Evolutionary conservation across 305 asterid species (phyloP).

Genomic region (Striga hermonthica): DNA sequence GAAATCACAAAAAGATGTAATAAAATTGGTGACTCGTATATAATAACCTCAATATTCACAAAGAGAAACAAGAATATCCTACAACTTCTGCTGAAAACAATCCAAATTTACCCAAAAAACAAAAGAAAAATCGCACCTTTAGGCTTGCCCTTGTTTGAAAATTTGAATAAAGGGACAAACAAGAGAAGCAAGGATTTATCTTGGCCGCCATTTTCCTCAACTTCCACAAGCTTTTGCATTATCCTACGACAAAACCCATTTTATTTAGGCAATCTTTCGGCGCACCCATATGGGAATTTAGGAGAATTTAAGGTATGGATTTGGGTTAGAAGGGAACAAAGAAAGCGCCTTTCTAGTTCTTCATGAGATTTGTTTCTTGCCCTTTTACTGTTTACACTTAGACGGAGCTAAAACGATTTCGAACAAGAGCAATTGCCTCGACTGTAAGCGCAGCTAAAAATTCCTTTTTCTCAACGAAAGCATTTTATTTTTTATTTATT

Average conservation of each 20-base stretch:
- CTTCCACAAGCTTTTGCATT: constrained; percentile 21
- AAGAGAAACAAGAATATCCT: background rate
- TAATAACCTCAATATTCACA: background rate
- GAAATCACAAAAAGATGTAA: constrained; percentile 15
- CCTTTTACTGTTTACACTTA: constrained; percentile 9
- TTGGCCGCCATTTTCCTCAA: constrained; percentile 36
- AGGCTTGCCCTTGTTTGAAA: constrained; percentile 25
- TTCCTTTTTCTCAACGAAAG: background rate
- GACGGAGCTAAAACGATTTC: background rate
- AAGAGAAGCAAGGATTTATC: constrained; percentile 34
- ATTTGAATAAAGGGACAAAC: constrained; percentile 37
- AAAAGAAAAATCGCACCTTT: constrained; percentile 28
- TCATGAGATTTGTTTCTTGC: constrained; percentile 8
- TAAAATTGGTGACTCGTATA: background rate
- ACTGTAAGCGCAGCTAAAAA: too few species aligned
- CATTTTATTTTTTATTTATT: background rate
- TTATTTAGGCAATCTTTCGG: constrained; percentile 12
- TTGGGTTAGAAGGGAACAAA: background rate
- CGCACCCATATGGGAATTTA: constrained; percentile 26
- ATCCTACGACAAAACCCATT: constrained; percentile 19
- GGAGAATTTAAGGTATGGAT: constrained; percentile 27
- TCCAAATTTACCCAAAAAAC: background rate
- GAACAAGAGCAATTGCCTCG: too few species aligned
- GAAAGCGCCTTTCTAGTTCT: constrained; percentile 31
- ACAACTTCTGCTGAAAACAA: background rate